Percentiles rank a stretch among this genome's conserved stretches.
phyloP scores from a whole-genome alignment of 2,329 filamentous ascomycete genomes.

The Canariomyces notabilis region DNA sequence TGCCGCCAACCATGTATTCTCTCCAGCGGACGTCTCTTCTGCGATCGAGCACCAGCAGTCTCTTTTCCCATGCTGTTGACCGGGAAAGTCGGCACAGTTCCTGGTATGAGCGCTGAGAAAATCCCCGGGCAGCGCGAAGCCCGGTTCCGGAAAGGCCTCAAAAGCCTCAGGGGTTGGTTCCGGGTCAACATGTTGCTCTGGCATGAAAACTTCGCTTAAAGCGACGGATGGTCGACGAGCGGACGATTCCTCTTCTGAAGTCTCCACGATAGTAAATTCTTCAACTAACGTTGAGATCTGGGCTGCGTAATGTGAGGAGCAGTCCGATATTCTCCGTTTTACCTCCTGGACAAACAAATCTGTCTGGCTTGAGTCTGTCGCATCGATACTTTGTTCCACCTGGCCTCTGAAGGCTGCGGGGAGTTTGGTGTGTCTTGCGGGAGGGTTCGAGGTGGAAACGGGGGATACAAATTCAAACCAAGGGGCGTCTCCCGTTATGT shows the following conservation, averaged over 20 bases:
- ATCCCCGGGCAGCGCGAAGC: constrained; percentile 43
- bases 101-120: constrained; percentile 36
- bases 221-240: constrained; percentile 11
- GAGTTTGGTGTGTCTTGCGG: constrained; percentile 1
- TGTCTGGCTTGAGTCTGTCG: constrained; percentile 17
- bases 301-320: constrained; percentile 27
- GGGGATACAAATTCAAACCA: constrained; percentile 8
- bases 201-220: constrained; percentile 4
- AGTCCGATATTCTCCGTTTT: constrained; percentile 33
- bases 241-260: constrained; percentile 15
- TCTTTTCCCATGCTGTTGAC: constrained; percentile 25
- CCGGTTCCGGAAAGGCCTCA: constrained; percentile 23
- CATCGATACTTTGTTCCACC: constrained; percentile 5
- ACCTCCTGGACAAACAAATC: constrained; percentile 25
- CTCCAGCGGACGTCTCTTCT: constrained; percentile 20
- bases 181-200: not conserved
- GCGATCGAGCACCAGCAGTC: constrained; percentile 33
- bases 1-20: constrained; percentile 27
- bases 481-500: constrained; percentile 10
- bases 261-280: constrained; percentile 24
- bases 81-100: constrained; percentile 25
- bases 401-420: constrained; percentile 7
- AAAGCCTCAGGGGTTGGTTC: constrained; percentile 6
- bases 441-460: constrained; percentile 5
- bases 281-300: constrained; percentile 25